Base-by-base conservation (phyloP, 2,329 filamentous ascomycete species). In the Phialophora tarda region DNA sequence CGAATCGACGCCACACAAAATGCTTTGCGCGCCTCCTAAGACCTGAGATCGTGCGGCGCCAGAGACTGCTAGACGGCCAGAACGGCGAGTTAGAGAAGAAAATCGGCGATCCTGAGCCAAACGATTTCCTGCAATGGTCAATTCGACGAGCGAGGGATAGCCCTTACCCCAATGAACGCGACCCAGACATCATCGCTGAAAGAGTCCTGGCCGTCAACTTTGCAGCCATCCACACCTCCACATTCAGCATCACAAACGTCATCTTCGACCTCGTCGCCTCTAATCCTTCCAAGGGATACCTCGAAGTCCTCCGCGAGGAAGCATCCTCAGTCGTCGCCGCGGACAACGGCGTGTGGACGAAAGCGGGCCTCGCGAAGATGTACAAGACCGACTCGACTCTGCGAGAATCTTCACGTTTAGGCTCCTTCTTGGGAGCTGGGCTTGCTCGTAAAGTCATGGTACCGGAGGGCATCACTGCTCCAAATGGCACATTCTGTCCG, bases 111-210 rank as follows among this genome's bases (percentile, higher is more conserved):
- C 50, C 53, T 12, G 79, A 82, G 6, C 83, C 84, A 0, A 84
- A 87, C 56, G 85, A 87, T 75, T 86, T 83, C 70, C 76, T 88
- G 30, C 86, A 82, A 4, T 88, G 86, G 86, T 78, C 80, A 54
- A 85, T 88, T 63, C 80, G 82, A 17, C 79, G 82, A 26, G 85
- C 85, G 17, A 75, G 75, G 38, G 76, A 77, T 0, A 84, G 86
- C 61, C 77, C 77, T 5, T 73, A 75, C 17, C 44, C 48, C 14
- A 73, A 76, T 14, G 84, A 87, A 63, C 78, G 85, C 24, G 62
- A 70, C n/a, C 80, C 85, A 0, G 72, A 77, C 2, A 78, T 79
- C 50, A 80, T 88, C 17, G 82, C 84, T 1, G 80, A 83, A 67
- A 79, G 83, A 14, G 74, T 88, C 4, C 75, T 88, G 41, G 83